Evolutionary conservation across 176 grass and related monocot genomes (phyloP).

Genomic region (Triticum turgidum): DNA sequence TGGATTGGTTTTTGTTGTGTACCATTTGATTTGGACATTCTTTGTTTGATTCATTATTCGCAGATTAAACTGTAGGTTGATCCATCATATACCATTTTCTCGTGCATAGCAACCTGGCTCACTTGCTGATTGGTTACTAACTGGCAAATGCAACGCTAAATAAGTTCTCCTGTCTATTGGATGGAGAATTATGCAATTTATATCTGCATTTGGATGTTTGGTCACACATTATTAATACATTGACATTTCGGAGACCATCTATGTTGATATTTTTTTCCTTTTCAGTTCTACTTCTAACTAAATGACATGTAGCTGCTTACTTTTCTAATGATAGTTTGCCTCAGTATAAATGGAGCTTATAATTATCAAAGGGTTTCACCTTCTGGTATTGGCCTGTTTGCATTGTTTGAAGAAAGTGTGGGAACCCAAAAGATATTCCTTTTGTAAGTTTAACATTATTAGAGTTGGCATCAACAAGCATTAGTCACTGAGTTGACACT

Average conservation of each 20-base stretch:
- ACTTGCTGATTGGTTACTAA: neutral
- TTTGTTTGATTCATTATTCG: neutral
- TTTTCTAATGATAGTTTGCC: neutral
- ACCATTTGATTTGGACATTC: neutral
- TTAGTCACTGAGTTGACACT: neutral
- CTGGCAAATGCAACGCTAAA: neutral
- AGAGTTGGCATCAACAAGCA: neutral
- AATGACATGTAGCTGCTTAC: neutral
- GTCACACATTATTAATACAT: neutral
- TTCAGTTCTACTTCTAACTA: neutral
- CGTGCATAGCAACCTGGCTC: neutral
- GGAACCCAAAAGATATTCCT: neutral
- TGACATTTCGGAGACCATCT: neutral
- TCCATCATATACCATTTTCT: conserved; percentile 10
- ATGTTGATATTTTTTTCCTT: neutral
- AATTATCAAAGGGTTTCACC: neutral
- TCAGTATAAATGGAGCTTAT: neutral
- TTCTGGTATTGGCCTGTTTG: neutral
- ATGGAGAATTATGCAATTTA: conserved; percentile 1
- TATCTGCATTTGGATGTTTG: conserved; percentile 17
- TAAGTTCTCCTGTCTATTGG: neutral
- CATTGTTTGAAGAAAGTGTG: neutral
- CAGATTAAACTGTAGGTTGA: neutral
- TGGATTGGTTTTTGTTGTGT: neutral
- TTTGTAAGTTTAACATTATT: neutral